Base-by-base conservation (phyloP, 257 asterid genomes). In the Salvia miltiorrhiza region DNA sequence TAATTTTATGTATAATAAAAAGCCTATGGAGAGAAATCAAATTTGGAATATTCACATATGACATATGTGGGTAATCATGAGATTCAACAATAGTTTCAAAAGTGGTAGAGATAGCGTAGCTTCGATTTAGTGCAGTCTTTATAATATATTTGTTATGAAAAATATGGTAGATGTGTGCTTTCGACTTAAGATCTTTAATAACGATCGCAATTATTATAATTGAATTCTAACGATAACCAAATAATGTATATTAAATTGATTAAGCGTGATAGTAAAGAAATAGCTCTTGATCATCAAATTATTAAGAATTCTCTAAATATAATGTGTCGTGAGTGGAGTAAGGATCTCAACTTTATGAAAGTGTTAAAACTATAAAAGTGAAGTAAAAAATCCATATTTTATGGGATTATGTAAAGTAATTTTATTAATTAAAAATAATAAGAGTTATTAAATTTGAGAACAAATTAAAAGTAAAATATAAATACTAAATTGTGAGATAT, bases 61-160 rank as follows among this genome's bases (percentile, higher is more conserved):
- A 1, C 49, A 30, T 65, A 14, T 26, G 5, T 19, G 4, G 69
- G 43, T 62, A 72, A 72, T 72, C 50, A 72, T 63, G 67, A 44
- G 41, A 17, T 63, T 54, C 60, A 64, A 23, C 59, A 53, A 64
- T n/a, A 50, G 20, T 10, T 71, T 0, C 40, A 47, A 7, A 11
- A 20, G 4, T 12, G 8, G 2, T 14, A 16, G 17, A 37, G 41
- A 19, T 59, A 12, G 28, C 30, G 39, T n/a, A 48, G 19, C 59
- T 70, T 59, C 8, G 63, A 50, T 12, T 61, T 35, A 70, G 16
- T 17, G 12, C 45, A 41, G 23, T 55, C 61, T 49, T 56, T 12
- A n/a, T 62, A 10, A 39, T 58, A 24, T 28, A 3, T 24, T 69
- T 5, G 41, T 37, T 1, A 44, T 45, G 40, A 35, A 6, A 58